Conservation (phyloP, 176 grass and related monocot genomes). For the Bromus sterilis region DNA sequence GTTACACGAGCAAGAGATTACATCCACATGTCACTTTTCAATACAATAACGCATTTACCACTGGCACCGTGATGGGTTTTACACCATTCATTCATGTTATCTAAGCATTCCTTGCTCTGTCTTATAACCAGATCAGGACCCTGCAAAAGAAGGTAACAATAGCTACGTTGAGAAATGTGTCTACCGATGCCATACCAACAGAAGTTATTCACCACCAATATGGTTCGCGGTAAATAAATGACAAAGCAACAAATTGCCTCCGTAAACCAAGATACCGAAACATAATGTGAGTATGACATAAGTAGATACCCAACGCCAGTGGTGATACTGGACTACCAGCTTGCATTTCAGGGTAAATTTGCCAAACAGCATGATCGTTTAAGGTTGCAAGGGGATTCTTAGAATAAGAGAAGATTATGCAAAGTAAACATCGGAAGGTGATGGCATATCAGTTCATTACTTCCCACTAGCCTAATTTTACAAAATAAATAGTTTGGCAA, state of each 20-base stretch:
- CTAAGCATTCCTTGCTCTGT: slow-evolving; percentile 76
- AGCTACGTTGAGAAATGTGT: slow-evolving; percentile 15
- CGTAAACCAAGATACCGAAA: neutral
- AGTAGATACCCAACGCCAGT: neutral
- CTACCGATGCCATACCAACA: slow-evolving; percentile 8
- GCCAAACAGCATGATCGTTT: neutral
- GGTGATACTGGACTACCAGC: neutral
- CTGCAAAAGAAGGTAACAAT: slow-evolving; percentile 26
- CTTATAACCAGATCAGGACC: slow-evolving; percentile 82
- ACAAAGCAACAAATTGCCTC: neutral
- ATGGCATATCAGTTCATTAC: neutral
- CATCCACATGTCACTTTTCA: neutral
- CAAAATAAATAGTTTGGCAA: neutral
- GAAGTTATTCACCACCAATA: neutral
- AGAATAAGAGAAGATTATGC: neutral
- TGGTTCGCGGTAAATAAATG: neutral
- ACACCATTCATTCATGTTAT: slow-evolving; percentile 89
- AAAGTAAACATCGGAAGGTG: neutral
- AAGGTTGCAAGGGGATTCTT: neutral
- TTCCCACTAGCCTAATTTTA: neutral
- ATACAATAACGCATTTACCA: slow-evolving; percentile 42
- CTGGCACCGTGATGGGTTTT: slow-evolving; percentile 59
- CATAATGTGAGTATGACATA: neutral
- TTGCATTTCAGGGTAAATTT: neutral
- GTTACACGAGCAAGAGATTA: neutral